Conservation (phyloP, 495 filamentous ascomycete species). For the Lasiosphaeris hirsuta region DNA sequence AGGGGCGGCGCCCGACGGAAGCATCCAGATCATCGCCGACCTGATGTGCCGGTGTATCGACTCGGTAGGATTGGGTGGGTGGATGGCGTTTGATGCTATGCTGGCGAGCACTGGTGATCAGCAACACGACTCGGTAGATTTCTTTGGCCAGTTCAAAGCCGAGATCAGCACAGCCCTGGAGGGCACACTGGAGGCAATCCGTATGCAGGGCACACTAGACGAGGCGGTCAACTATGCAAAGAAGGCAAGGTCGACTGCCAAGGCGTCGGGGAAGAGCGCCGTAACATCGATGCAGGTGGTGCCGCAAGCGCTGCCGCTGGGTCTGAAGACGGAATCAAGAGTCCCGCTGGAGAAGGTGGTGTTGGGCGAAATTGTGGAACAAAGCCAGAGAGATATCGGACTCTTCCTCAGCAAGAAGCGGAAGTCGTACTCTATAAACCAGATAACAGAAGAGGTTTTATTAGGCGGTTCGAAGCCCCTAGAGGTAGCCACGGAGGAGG, state of each 20-base stretch:
- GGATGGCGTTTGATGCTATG: constrained; percentile 61
- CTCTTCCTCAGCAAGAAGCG: constrained; percentile 67
- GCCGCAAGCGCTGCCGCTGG: constrained; percentile 55
- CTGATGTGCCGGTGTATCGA: constrained; percentile 76
- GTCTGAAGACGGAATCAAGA: constrained; percentile 59
- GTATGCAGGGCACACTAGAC: constrained; percentile 62
- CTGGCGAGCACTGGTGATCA: constrained; percentile 38
- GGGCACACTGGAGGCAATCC: constrained; percentile 69
- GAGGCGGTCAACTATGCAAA: constrained; percentile 68
- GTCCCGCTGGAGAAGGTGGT: constrained; percentile 56
- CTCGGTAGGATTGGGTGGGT: constrained; percentile 77
- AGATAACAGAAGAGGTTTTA: constrained; percentile 51
- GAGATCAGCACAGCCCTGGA: constrained; percentile 75
- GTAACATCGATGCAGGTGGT: constrained; percentile 13
- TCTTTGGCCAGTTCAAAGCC: constrained; percentile 63
- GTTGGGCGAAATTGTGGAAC: constrained; percentile 58
- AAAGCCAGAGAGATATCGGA: constrained; percentile 67
- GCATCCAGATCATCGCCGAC: constrained; percentile 57
- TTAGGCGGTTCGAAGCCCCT: constrained; percentile 11
- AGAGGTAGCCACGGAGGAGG: constrained; percentile 3
- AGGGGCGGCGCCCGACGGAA: constrained; percentile 52
- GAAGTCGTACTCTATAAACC: constrained; percentile 73
- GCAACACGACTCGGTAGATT: constrained; percentile 52
- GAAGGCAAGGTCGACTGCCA: constrained; percentile 31
- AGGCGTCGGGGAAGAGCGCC: constrained; percentile 8